Evolutionary conservation across 768 basidiomycete genomes (phyloP).

Genomic region (Fomitopsis pulvina): DNA sequence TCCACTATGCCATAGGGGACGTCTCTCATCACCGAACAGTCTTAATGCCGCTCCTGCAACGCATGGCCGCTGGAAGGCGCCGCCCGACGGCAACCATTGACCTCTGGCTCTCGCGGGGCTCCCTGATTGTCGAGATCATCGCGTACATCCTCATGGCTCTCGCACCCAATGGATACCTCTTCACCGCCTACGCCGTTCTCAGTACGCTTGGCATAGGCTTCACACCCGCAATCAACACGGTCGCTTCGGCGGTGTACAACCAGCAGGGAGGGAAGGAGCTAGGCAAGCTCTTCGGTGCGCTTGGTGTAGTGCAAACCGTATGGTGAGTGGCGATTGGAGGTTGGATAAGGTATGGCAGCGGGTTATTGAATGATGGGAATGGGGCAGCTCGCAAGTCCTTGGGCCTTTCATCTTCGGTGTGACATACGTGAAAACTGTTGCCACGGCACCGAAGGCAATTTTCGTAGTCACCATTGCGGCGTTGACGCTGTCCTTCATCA

Average conservation of each 20-base stretch:
- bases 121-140: slow-evolving; percentile 49
- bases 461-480: slow-evolving; percentile 49
- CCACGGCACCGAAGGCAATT: slow-evolving; percentile 59
- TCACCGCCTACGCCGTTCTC: slow-evolving; percentile 42
- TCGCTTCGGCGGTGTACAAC: slow-evolving; percentile 62
- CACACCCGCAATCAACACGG: slow-evolving; percentile 60
- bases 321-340: slow-evolving; percentile 32
- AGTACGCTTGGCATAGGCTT: slow-evolving; percentile 59
- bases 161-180: slow-evolving; percentile 40
- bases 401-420: slow-evolving; percentile 70
- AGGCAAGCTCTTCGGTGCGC: slow-evolving; percentile 74
- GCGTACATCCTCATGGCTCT: slow-evolving; percentile 40
- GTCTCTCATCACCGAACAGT: not conserved
- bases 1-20: not conserved
- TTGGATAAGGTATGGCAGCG: not conserved
- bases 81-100: slow-evolving; percentile 37
- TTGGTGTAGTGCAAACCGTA: slow-evolving; percentile 69
- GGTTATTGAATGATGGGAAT: not conserved
- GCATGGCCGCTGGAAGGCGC: not conserved
- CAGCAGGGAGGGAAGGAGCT: slow-evolving; percentile 51
- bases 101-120: slow-evolving; percentile 55
- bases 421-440: slow-evolving; percentile 67
- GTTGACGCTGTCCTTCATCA: slow-evolving; percentile 34
- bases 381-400: slow-evolving; percentile 52
- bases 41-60: slow-evolving; percentile 1